A percentile compares a stretch with the other conserved stretches of the same genome.
Conservation (phyloP, 352 stramenopile genomes). For the Globisporangium okanoganense region DNA sequence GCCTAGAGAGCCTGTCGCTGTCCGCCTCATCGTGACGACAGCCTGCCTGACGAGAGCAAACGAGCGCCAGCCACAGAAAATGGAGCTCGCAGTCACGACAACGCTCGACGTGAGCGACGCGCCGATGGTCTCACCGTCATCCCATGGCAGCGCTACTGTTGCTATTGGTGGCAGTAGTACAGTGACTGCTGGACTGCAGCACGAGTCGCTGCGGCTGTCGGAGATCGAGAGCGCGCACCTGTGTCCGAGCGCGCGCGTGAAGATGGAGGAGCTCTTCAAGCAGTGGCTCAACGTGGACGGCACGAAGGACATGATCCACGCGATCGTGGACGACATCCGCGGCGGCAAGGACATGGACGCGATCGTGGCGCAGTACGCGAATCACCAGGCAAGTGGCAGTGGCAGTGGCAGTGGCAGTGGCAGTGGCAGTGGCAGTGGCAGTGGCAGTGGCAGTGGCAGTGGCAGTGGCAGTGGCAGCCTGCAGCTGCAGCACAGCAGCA, state of each 20-base stretch:
- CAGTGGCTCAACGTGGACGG: slow-evolving; percentile 86
- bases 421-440: no score
- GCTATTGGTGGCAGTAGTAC: background rate
- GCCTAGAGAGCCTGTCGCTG: background rate
- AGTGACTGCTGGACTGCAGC: slow-evolving; percentile 18
- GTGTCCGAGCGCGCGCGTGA: slow-evolving; percentile 74
- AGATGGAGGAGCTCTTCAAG: slow-evolving; percentile 87
- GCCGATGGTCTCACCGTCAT: slow-evolving; percentile 60
- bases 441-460: no score
- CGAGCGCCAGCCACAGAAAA: slow-evolving; percentile 3
- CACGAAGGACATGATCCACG: slow-evolving; percentile 84
- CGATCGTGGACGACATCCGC: slow-evolving; percentile 74
- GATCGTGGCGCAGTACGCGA: slow-evolving; percentile 26
- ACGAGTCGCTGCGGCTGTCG: slow-evolving; percentile 62
- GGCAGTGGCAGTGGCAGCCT: no score
- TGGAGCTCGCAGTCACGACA: slow-evolving; percentile 16
- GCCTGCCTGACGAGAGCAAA: background rate
- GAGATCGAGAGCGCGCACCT: slow-evolving; percentile 80
- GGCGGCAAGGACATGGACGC: slow-evolving; percentile 63
- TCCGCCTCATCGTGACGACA: background rate
- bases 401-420: background rate
- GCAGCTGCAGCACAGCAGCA: no score
- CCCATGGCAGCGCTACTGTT: slow-evolving; percentile 16
- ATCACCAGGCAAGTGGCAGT: background rate
- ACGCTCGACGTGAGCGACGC: slow-evolving; percentile 27